Base-by-base conservation (phyloP, 768 basidiomycete species). In the Russula sp. region DNA sequence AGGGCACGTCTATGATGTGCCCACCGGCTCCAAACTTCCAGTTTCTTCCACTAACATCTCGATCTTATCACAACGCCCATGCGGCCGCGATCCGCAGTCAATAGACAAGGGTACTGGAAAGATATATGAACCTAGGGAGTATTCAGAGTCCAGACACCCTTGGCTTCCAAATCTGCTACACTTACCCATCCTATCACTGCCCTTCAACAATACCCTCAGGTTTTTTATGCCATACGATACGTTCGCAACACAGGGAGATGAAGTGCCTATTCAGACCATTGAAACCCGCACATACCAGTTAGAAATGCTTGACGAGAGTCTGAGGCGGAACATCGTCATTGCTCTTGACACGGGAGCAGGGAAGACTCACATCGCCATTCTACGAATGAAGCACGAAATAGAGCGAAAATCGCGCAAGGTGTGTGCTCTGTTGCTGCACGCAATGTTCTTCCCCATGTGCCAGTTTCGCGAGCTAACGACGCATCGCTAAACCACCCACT, bases 301-400 rank as follows among this genome's bases (percentile, higher is more conserved):
- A 67, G 90, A 91, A 72, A 86, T 91, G 83, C 76, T 91, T 20
- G 81, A 88, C 3, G 85, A 88, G 67, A 86, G 87, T 66, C 71
- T 89, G 36, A 76, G 70, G 5, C 77, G 79, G 46, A 91, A 92
- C 69, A 82, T 89, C 62, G 80, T 91, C 71, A 85, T 91, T 49
- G 90, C 89, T 2, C 79, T 90, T 42, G 88, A 89, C 66, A 92
- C 90, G 0, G 90, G 90, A 1, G 85, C 87, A 0, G 90, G 90
- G 11, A 91, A 92, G 76, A 92, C 90, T 0, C 86, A 86, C 63
- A 85, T 92, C 48, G 88, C 90, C 0, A 80, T 91, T 5, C 76
- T 91, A 9, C 74, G 90, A 50, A 83, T 91, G 75, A 90, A 86
- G 71, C 79, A 82, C 26, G 88, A 90, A 72, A 78, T 80, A 18